Conservation (phyloP, 177 flowering plant genomes). For the Vitis hybrid region DNA sequence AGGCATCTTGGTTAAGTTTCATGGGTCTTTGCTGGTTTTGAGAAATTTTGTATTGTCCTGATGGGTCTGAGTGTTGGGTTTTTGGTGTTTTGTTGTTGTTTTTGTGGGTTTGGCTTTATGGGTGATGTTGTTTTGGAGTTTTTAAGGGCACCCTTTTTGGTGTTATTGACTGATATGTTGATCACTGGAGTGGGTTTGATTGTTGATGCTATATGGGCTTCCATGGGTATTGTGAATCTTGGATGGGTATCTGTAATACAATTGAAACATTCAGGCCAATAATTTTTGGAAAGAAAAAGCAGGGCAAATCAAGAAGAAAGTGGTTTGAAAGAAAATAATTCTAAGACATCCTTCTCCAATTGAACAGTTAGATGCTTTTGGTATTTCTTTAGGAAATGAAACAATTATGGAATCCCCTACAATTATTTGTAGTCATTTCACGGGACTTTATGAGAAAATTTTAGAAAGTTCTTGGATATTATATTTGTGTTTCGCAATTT, state of each 20-base stretch:
- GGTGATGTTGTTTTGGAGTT: conserved; percentile 4
- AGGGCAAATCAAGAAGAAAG: background rate
- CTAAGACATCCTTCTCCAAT: no score
- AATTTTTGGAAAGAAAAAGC: background rate
- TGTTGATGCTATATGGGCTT: background rate
- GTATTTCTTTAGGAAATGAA: no score
- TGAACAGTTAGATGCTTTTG: no score
- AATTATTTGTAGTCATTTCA: no score
- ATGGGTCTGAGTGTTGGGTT: background rate
- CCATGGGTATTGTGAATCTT: background rate
- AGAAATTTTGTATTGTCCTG: background rate
- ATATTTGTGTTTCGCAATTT: no score
- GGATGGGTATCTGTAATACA: background rate
- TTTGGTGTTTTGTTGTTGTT: background rate
- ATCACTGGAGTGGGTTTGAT: background rate
- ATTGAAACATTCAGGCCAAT: background rate
- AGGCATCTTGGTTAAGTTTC: background rate
- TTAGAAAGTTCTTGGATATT: no score
- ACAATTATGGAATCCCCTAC: no score
- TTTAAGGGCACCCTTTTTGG: conserved; percentile 1
- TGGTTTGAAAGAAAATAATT: no score
- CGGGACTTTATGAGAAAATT: no score
- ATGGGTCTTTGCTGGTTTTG: conserved; percentile 2
- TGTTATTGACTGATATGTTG: conserved; percentile 2
- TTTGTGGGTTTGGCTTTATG: conserved; percentile 1